These are phyloP conservation scores for Lactarius hatsudake DNA, from an alignment of 768 basidiomycete genomes.

Conservation along the genomic window DNA sequence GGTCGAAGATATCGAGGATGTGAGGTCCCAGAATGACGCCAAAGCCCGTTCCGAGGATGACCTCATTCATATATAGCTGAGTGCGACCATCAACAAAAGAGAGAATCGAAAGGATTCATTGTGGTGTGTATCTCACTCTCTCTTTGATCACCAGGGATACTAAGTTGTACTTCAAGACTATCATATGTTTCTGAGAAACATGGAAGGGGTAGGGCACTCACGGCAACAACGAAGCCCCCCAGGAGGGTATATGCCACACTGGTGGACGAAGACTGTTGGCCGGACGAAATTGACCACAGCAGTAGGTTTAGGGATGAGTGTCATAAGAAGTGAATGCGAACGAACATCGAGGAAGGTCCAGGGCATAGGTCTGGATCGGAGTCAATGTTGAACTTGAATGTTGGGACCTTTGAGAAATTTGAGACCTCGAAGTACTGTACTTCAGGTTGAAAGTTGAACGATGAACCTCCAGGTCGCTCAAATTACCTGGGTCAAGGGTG, in stretches of 20 bases:
- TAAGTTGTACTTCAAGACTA: slow-evolving; percentile 70
- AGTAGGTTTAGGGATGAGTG: slow-evolving; percentile 1
- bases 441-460: not conserved
- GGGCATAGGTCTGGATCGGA: slow-evolving; percentile 5
- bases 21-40: slow-evolving; percentile 70
- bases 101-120: not conserved
- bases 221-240: slow-evolving; percentile 54
- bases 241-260: slow-evolving; percentile 61
- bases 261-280: slow-evolving; percentile 47
- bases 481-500: not conserved
- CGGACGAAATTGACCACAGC: slow-evolving; percentile 31
- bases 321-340: slow-evolving; percentile 14
- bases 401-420: not conserved
- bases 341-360: slow-evolving; percentile 27
- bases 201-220: slow-evolving; percentile 30
- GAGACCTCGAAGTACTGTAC: not conserved
- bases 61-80: slow-evolving; percentile 88
- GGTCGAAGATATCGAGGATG: slow-evolving; percentile 67
- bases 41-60: slow-evolving; percentile 81
- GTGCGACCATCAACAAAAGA: not conserved
- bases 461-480: not conserved
- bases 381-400: not conserved
- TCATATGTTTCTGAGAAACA: slow-evolving; percentile 2
- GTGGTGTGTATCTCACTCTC: slow-evolving; percentile 43
- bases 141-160: slow-evolving; percentile 82